These are phyloP conservation scores for Talaromyces islandicus DNA, from an alignment of 2,329 filamentous ascomycete genomes.

Conservation along the genomic window DNA sequence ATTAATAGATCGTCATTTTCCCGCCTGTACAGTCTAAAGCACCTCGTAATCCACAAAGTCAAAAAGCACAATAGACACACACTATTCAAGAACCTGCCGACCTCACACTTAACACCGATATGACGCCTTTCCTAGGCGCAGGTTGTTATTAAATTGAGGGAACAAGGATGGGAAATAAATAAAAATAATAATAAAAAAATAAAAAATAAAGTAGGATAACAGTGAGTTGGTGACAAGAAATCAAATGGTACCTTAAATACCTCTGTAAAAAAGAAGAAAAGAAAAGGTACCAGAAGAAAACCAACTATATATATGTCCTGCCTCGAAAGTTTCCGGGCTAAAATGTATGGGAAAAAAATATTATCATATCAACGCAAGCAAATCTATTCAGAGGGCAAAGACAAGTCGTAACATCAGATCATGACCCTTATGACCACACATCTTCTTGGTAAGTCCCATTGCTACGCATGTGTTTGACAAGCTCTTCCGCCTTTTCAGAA, in stretches of 20 bases:
- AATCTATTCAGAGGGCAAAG: slow-evolving; percentile 14
- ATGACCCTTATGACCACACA: slow-evolving; percentile 53
- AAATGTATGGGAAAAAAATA: slow-evolving; percentile 6
- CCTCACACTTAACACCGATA: not conserved
- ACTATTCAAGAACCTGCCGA: not conserved
- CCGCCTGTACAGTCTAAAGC: not conserved
- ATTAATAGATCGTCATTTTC: not conserved
- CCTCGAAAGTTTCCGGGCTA: not conserved
- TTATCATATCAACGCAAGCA: slow-evolving; percentile 6
- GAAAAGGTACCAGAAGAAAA: not conserved
- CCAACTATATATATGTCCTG: not conserved
- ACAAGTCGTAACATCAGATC: slow-evolving; percentile 3
- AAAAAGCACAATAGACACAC: not conserved
- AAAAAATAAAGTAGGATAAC: not conserved
- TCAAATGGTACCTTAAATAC: not conserved
- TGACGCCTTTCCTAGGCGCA: not conserved
- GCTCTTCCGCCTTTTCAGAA: slow-evolving; percentile 84
- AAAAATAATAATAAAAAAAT: no score
- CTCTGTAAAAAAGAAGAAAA: not conserved
- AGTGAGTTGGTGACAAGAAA: not conserved
- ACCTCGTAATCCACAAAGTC: not conserved
- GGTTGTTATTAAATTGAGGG: not conserved
- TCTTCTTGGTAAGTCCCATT: slow-evolving; percentile 93
- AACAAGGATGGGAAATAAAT: not conserved
- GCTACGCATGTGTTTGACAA: slow-evolving; percentile 94